Evolutionary conservation across 2,329 filamentous ascomycete species (phyloP).

Genomic region (Penicillium thymicola): DNA sequence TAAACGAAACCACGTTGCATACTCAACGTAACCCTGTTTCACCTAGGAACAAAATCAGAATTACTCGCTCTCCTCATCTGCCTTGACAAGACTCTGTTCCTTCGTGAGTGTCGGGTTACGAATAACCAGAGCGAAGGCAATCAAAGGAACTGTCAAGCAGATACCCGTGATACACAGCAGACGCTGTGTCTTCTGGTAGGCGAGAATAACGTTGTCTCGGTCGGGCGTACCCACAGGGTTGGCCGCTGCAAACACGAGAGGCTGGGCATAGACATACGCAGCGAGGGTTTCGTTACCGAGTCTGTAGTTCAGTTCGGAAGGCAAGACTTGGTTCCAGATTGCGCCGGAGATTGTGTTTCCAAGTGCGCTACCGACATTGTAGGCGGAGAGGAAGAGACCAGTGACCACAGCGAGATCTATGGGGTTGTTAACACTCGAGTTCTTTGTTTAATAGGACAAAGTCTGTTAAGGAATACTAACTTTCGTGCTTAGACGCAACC

Average conservation of each 20-base stretch:
- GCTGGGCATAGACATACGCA: slow-evolving; percentile 40
- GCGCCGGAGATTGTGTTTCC: slow-evolving; percentile 60
- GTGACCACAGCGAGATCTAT: slow-evolving; percentile 61
- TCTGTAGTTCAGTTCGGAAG: slow-evolving; percentile 41
- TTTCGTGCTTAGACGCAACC: slow-evolving; percentile 50
- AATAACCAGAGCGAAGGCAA: slow-evolving; percentile 46
- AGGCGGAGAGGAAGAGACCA: slow-evolving; percentile 60
- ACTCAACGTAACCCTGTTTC: not conserved
- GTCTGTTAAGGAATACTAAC: slow-evolving; percentile 19
- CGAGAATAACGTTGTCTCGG: slow-evolving; percentile 43
- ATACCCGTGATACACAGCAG: slow-evolving; percentile 52
- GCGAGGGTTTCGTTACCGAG: slow-evolving; percentile 44
- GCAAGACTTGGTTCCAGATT: slow-evolving; percentile 60
- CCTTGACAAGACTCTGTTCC: slow-evolving; percentile 46
- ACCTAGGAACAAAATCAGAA: not conserved
- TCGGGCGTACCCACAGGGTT: slow-evolving; percentile 47
- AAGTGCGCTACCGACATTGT: slow-evolving; percentile 60
- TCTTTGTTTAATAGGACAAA: not conserved
- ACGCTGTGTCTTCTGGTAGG: slow-evolving; percentile 47
- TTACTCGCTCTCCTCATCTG: slow-evolving; percentile 23
- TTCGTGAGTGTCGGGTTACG: slow-evolving; percentile 47
- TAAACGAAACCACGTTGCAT: not conserved
- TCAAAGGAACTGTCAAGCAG: slow-evolving; percentile 47
- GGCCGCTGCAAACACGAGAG: slow-evolving; percentile 36
- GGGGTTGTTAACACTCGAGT: not conserved